phyloP scores from a whole-genome alignment of 352 stramenopile genomes.

The Sclerospora graminicola region DNA sequence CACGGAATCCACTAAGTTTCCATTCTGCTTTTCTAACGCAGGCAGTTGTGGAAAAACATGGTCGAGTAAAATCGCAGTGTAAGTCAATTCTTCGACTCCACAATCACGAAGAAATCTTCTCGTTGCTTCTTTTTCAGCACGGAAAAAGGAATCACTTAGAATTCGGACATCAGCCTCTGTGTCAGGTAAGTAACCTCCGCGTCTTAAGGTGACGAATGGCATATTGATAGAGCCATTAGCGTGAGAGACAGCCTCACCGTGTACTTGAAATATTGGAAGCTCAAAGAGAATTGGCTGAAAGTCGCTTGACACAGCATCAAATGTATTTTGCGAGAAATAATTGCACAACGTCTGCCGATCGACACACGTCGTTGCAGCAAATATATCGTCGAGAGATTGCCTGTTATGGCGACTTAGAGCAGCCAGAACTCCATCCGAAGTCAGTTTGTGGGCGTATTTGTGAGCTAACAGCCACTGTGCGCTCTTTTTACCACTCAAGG shows the following conservation, averaged over 20 bases:
- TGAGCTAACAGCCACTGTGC: conserved; percentile 31
- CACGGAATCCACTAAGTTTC: conserved; percentile 36
- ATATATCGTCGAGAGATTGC: too few species aligned
- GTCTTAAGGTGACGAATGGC: conserved; percentile 23
- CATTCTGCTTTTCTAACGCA: conserved; percentile 21
- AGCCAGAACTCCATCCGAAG: conserved; percentile 33
- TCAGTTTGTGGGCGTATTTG: conserved; percentile 34
- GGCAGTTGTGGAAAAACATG: conserved; percentile 47
- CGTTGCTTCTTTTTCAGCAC: conserved; percentile 18
- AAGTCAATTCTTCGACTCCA: conserved; percentile 53
- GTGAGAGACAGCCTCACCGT: conserved; percentile 5
- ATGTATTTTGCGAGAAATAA: conserved; percentile 40
- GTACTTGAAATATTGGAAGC: conserved; percentile 38
- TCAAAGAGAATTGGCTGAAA: conserved; percentile 32
- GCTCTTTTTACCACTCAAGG: conserved; percentile 30
- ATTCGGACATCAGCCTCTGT: too few species aligned
- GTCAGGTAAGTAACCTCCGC: conserved; percentile 31
- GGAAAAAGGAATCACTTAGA: too few species aligned
- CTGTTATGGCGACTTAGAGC: conserved; percentile 26
- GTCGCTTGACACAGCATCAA: conserved; percentile 24
- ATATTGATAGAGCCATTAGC: too few species aligned
- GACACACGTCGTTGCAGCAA: conserved; percentile 5
- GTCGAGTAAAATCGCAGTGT: conserved; percentile 44
- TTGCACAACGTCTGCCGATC: conserved; percentile 29
- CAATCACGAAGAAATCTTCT: conserved; percentile 46